phyloP scores from a whole-genome alignment of 73 alveolate genomes.

The Uronychia binucleata region DNA sequence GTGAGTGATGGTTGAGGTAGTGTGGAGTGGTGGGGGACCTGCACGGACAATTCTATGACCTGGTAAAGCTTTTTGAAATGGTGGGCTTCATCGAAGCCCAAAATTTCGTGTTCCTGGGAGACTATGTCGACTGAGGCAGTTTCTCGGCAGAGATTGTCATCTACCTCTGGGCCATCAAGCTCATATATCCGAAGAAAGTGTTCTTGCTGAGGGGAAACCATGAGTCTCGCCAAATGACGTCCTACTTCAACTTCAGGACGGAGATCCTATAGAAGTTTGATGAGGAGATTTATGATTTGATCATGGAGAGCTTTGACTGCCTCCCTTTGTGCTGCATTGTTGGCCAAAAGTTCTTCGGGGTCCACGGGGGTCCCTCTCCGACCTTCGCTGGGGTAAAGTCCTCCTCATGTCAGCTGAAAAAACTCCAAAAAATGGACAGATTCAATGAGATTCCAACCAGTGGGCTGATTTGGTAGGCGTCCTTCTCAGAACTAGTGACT shows the following conservation, averaged over 20 bases:
- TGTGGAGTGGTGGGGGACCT: constrained; percentile 91
- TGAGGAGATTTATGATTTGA: constrained; percentile 57
- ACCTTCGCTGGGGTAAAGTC: constrained; percentile 21
- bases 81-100: constrained; percentile 72
- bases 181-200: constrained; percentile 63
- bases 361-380: constrained; percentile 78
- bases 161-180: constrained; percentile 65
- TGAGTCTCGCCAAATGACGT: constrained; percentile 69
- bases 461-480: constrained; percentile 25
- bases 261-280: constrained; percentile 68
- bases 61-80: constrained; percentile 49
- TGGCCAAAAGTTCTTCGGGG: constrained; percentile 64
- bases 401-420: constrained; percentile 11
- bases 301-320: constrained; percentile 84
- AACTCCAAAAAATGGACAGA: constrained; percentile 49
- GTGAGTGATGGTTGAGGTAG: too few species aligned
- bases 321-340: constrained; percentile 83
- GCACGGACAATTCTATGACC: constrained; percentile 74
- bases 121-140: constrained; percentile 84
- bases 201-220: constrained; percentile 43
- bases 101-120: constrained; percentile 79
- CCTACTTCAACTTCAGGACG: constrained; percentile 65
- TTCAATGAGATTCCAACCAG: constrained; percentile 55
- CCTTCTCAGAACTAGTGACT: constrained; percentile 25
- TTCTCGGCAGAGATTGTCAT: constrained; percentile 75